Percentiles rank a stretch among this genome's conserved stretches.
Evolutionary conservation across 352 stramenopile genomes (phyloP).

Genomic region (Globisporangium middletonii): DNA sequence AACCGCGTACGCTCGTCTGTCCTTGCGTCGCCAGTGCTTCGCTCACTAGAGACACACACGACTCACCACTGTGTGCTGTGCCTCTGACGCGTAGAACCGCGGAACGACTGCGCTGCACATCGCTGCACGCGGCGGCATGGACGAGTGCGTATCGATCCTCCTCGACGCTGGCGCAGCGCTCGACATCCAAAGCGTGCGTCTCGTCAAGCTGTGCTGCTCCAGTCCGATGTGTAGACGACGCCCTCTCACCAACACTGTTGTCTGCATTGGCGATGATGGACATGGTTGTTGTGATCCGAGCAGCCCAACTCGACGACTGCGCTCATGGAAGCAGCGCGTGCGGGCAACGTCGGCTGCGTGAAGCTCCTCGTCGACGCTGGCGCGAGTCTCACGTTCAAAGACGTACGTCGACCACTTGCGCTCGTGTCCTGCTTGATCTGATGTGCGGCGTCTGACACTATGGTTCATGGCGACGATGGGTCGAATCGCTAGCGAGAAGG

Average conservation of each 20-base stretch:
- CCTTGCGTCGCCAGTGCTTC: background rate
- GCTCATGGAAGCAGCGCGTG: conserved; percentile 81
- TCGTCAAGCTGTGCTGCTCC: background rate
- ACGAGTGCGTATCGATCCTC: conserved; percentile 70
- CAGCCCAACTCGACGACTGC: conserved; percentile 84
- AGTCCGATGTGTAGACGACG: no score
- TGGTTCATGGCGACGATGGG: background rate
- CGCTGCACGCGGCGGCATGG: conserved; percentile 61
- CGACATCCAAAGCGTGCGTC: conserved; percentile 71
- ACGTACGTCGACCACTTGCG: conserved; percentile 36
- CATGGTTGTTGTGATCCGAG: background rate
- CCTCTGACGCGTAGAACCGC: conserved; percentile 29
- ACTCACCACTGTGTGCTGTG: background rate
- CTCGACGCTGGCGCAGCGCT: conserved; percentile 60
- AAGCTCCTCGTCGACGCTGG: conserved; percentile 62
- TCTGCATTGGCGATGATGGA: background rate
- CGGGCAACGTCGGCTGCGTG: conserved; percentile 71
- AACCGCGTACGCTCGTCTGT: conserved; percentile 42
- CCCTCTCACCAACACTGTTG: background rate
- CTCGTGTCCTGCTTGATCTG: background rate
- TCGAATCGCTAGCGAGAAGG: conserved; percentile 46
- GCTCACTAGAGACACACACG: background rate
- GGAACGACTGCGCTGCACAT: conserved; percentile 81
- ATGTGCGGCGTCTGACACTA: background rate
- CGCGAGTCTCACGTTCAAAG: conserved; percentile 61